A percentile compares a stretch with the other conserved stretches of the same genome.
Conservation (phyloP, 2,329 filamentous ascomycete species). For the Trichoderma endophyticum region DNA sequence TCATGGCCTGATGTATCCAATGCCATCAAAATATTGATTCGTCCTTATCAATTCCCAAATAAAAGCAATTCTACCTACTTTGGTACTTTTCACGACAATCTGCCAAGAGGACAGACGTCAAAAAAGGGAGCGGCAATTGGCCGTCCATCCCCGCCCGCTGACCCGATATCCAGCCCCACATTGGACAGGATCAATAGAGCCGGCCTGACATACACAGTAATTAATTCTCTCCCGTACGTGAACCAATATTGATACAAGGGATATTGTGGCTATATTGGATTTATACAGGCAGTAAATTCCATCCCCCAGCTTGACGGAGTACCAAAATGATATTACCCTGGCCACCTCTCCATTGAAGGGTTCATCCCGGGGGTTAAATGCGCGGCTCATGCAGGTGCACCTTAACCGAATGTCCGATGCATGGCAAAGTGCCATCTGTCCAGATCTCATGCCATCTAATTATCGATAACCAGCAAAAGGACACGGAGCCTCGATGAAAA, state of each 20-base stretch:
- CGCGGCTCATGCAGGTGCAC: neutral
- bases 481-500: neutral
- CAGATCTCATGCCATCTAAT: neutral
- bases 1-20: neutral
- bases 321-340: neutral
- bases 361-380: neutral
- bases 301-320: neutral
- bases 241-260: neutral
- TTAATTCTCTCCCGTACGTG: neutral
- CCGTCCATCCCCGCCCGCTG: neutral
- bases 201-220: neutral
- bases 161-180: neutral
- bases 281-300: neutral
- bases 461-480: neutral
- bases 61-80: too few relatives aligned
- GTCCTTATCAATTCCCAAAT: neutral
- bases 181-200: neutral
- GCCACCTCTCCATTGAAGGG: neutral
- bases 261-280: conserved; percentile 2
- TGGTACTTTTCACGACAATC: neutral
- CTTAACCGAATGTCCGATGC: neutral
- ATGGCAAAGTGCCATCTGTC: neutral
- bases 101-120: neutral
- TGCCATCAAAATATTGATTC: neutral
- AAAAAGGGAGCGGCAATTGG: neutral